These are phyloP conservation scores for Ceratobasidium theobromae DNA, from an alignment of 1,284 basidiomycete genomes.

Conservation along the genomic window DNA sequence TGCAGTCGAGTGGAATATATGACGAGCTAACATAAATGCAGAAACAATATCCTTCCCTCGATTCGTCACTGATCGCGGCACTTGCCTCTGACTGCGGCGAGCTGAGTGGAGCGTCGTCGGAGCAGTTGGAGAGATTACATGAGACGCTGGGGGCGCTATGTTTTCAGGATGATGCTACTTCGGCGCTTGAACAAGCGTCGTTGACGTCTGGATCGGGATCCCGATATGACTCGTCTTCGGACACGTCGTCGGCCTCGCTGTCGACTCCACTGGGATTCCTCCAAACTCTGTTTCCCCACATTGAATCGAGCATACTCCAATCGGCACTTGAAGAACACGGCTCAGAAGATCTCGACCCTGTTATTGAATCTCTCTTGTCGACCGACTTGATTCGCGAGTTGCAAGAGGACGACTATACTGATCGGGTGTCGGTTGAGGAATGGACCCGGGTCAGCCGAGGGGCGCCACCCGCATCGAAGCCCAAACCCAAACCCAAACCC, in stretches of 20 bases:
- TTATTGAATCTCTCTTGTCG: conserved; percentile 18
- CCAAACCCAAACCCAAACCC: background rate
- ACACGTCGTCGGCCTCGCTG: conserved; percentile 13
- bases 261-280: conserved; percentile 28
- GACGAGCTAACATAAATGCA: background rate
- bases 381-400: conserved; percentile 23
- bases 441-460: background rate
- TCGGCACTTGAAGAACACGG: conserved; percentile 18
- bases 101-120: no score
- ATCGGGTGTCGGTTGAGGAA: conserved; percentile 7
- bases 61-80: conserved; percentile 17
- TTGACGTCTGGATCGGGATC: no score
- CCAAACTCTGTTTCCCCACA: conserved; percentile 15
- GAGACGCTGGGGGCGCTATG: conserved; percentile 1
- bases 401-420: conserved; percentile 4
- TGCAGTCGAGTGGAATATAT: background rate
- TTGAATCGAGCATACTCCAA: conserved; percentile 13
- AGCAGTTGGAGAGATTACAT: background rate
- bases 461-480: background rate
- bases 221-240: conserved; percentile 9
- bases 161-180: background rate
- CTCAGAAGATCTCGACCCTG: conserved; percentile 9
- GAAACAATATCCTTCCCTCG: conserved; percentile 21
- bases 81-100: background rate
- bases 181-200: background rate